These are phyloP conservation scores for Acanthamoeba healyi DNA, from an alignment of 208 protist species.

Conservation along the genomic window DNA sequence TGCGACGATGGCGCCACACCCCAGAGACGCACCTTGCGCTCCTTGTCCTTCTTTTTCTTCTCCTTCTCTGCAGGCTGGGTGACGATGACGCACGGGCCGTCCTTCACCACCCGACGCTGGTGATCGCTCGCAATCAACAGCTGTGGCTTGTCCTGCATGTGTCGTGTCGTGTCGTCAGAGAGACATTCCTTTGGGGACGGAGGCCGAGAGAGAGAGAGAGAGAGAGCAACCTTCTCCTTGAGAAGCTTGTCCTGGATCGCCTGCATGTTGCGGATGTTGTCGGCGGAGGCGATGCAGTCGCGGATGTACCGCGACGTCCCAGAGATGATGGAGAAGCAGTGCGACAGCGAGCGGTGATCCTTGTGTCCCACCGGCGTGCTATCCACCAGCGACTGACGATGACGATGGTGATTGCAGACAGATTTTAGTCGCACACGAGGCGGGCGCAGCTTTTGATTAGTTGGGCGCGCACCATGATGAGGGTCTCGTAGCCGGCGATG, in stretches of 20 bases:
- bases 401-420: no score
- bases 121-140: conserved; percentile 26
- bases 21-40: background rate
- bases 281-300: conserved; percentile 44
- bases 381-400: conserved; percentile 5
- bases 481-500: conserved; percentile 64
- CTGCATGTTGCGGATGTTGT: conserved; percentile 50
- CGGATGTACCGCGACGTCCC: conserved; percentile 37
- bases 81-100: conserved; percentile 13
- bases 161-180: background rate
- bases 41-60: conserved; percentile 60
- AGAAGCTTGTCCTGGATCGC: conserved; percentile 61
- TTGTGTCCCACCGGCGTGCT: conserved; percentile 42
- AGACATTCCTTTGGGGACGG: background rate
- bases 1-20: no score
- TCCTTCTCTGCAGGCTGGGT: conserved; percentile 42
- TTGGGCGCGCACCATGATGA: background rate
- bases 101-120: conserved; percentile 40
- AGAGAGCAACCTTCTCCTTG: background rate
- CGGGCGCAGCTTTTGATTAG: no score
- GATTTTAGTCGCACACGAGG: no score
- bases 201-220: background rate
- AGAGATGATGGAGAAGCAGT: conserved; percentile 62
- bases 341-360: conserved; percentile 53
- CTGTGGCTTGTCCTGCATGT: conserved; percentile 50